Evolutionary conservation across 257 asterid species (phyloP).

Genomic region (Nicotiana sylvestris): DNA sequence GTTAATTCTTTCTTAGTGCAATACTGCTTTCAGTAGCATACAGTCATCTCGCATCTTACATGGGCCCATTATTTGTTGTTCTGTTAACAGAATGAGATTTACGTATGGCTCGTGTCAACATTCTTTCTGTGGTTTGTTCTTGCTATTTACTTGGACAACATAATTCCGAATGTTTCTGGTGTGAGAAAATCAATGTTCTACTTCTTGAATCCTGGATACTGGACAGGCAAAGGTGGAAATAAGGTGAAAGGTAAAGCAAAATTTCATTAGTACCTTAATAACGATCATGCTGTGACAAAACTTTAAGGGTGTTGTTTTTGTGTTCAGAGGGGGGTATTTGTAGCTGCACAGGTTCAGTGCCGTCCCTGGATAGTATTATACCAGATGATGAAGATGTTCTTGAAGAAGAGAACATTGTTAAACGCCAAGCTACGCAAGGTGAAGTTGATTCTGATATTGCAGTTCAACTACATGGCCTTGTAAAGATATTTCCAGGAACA

Average conservation of each 20-base stretch:
- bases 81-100: constrained; percentile 62
- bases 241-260: constrained; percentile 56
- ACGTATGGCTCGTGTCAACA: constrained; percentile 63
- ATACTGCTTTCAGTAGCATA: background rate
- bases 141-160: constrained; percentile 91
- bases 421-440: constrained; percentile 59
- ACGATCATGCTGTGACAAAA: background rate
- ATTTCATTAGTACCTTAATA: background rate
- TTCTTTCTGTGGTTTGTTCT: constrained; percentile 63
- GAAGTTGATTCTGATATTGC: constrained; percentile 51
- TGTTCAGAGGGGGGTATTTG: constrained; percentile 74
- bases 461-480: constrained; percentile 80
- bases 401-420: constrained; percentile 82
- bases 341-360: constrained; percentile 58
- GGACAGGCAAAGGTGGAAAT: constrained; percentile 95
- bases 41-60: constrained; percentile 8
- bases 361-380: constrained; percentile 43
- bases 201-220: constrained; percentile 78
- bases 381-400: constrained; percentile 89
- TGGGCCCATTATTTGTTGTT: background rate
- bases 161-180: constrained; percentile 75
- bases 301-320: constrained; percentile 6
- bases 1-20: background rate
- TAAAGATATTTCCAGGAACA: constrained; percentile 66
- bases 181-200: constrained; percentile 72